Evolutionary conservation across 495 filamentous ascomycete species (phyloP).

Genomic region (Penicillium alfredii): DNA sequence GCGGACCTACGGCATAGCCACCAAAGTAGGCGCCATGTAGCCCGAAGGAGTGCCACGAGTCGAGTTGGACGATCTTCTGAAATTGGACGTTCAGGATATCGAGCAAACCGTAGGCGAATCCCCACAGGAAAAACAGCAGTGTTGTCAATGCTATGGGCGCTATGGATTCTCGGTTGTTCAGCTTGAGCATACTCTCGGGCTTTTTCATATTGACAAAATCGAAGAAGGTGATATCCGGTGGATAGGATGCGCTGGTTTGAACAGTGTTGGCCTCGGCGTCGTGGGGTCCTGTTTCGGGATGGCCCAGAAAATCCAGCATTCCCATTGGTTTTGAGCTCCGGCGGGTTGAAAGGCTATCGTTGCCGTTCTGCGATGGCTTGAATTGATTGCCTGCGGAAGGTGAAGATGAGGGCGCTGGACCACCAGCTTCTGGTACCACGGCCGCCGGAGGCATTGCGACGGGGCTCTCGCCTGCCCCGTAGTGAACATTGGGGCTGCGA

Average conservation of each 20-base stretch:
- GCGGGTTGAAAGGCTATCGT: conserved; percentile 7
- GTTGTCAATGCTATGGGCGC: conserved; percentile 58
- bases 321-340: conserved; percentile 18
- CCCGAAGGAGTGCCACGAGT: conserved; percentile 45
- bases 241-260: conserved; percentile 27
- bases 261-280: conserved; percentile 31
- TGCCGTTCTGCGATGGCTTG: conserved; percentile 11
- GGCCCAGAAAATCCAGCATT: conserved; percentile 33
- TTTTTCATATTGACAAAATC: conserved; percentile 79
- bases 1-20: conserved; percentile 55
- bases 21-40: conserved; percentile 61
- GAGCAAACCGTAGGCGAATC: conserved; percentile 78
- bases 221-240: conserved; percentile 50
- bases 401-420: conserved; percentile 1
- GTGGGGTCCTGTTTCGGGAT: conserved; percentile 14
- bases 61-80: conserved; percentile 42
- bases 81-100: conserved; percentile 65
- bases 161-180: conserved; percentile 53
- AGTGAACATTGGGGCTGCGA: conserved; percentile 6
- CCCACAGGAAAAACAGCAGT: conserved; percentile 80
- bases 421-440: conserved; percentile 2
- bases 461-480: conserved; percentile 13
- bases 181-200: conserved; percentile 69
- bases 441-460: conserved; percentile 10
- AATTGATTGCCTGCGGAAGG: conserved; percentile 13